These are phyloP conservation scores for Yarrowia sp. DNA, from an alignment of 805 yeast species.

Conservation along the genomic window DNA sequence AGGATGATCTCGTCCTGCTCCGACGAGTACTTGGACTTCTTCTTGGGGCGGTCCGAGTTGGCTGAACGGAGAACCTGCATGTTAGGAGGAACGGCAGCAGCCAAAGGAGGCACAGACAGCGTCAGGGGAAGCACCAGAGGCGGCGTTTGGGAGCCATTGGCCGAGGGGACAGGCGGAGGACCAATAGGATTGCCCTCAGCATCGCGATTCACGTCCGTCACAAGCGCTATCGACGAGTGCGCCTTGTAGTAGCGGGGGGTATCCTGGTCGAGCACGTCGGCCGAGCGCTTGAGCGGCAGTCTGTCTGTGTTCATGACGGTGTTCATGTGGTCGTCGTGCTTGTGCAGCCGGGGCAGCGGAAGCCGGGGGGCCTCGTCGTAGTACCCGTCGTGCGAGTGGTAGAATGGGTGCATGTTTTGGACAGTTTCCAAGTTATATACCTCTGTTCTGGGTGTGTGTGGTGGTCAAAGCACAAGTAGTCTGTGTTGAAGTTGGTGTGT, in stretches of 20 bases:
- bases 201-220: constrained; percentile 59
- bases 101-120: constrained; percentile 52
- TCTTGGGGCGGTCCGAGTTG: constrained; percentile 49
- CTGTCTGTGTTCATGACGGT: constrained; percentile 21
- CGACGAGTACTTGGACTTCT: constrained; percentile 66
- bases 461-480: too few species aligned
- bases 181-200: constrained; percentile 40
- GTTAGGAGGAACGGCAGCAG: constrained; percentile 43
- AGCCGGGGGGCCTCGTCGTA: constrained; percentile 11
- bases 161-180: neutral
- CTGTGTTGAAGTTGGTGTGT: too few species aligned
- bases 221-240: constrained; percentile 83
- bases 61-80: constrained; percentile 45
- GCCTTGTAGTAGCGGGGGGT: constrained; percentile 10
- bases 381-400: neutral
- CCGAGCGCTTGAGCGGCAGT: neutral
- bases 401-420: constrained; percentile 9
- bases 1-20: constrained; percentile 69
- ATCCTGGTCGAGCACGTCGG: neutral
- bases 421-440: too few species aligned
- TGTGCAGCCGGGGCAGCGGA: neutral
- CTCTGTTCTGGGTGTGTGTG: too few species aligned
- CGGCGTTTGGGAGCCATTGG: constrained; percentile 3
- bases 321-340: constrained; percentile 18
- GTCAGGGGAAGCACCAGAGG: constrained; percentile 21